These are phyloP conservation scores for Kodamaea sp. DNA, from an alignment of 1,139 yeast species.

Conservation along the genomic window DNA sequence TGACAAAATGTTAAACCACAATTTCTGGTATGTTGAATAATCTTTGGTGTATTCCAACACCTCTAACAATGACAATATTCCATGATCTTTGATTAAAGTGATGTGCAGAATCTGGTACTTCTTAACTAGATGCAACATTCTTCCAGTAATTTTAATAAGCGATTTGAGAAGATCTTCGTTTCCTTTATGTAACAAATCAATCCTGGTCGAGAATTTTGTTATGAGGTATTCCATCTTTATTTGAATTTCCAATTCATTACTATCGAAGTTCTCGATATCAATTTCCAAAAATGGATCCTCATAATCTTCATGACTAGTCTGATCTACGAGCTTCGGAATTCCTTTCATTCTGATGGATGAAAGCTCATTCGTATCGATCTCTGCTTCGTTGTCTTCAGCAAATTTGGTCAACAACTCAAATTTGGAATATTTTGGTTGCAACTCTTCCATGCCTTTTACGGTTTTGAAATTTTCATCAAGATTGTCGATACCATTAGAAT, in stretches of 20 bases:
- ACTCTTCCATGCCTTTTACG: conserved; percentile 1
- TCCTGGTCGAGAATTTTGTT: conserved; percentile 34
- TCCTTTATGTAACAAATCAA: conserved; percentile 32
- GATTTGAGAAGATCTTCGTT: conserved; percentile 34
- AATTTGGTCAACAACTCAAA: conserved; percentile 33
- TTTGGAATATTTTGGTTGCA: conserved; percentile 19
- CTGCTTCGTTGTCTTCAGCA: conserved; percentile 28
- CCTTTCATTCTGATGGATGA: conserved; percentile 6
- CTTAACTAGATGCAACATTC: conserved; percentile 42
- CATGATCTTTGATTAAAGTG: conserved; percentile 49
- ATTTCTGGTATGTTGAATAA: conserved; percentile 30
- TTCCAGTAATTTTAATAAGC: conserved; percentile 39
- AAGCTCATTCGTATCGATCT: conserved; percentile 17
- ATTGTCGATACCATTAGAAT: conserved; percentile 2
- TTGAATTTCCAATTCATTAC: conserved; percentile 46
- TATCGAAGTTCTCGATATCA: conserved; percentile 44
- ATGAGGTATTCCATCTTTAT: conserved; percentile 45
- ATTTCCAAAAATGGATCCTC: conserved; percentile 43
- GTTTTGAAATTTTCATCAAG: conserved; percentile 9
- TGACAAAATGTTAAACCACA: conserved; percentile 45
- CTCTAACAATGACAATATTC: conserved; percentile 50
- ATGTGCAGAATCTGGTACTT: conserved; percentile 46
- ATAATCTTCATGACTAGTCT: conserved; percentile 21
- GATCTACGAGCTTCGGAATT: neutral
- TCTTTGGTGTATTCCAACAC: conserved; percentile 40